Conservation (phyloP, 768 basidiomycete species). For the Boletus vinaceobasis region DNA sequence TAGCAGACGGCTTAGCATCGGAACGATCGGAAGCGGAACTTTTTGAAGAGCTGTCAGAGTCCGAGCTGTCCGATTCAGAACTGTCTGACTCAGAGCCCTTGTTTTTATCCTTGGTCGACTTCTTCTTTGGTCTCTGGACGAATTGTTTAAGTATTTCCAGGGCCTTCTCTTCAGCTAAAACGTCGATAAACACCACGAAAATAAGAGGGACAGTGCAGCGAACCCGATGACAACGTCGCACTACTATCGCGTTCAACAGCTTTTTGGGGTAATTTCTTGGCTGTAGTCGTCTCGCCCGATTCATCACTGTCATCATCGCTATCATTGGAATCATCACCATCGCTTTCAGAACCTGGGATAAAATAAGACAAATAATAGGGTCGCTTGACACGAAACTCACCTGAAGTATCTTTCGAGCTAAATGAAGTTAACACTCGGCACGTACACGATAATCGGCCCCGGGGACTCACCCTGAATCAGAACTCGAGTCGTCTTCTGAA, state of each 20-base stretch:
- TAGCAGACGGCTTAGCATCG: slow-evolving; percentile 15
- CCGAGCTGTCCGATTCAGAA: slow-evolving; percentile 17
- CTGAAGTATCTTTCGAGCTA: slow-evolving; percentile 21
- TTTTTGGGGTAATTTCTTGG: slow-evolving; percentile 6
- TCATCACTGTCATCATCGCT: slow-evolving; percentile 6
- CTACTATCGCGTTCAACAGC: slow-evolving; percentile 36
- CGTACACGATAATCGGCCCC: neutral
- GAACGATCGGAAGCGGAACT: slow-evolving; percentile 12
- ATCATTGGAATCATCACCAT: slow-evolving; percentile 10
- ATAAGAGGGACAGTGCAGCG: neutral
- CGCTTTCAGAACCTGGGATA: slow-evolving; percentile 15
- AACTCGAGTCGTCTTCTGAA: slow-evolving; percentile 23
- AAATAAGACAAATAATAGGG: neutral
- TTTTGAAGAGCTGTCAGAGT: slow-evolving; percentile 14
- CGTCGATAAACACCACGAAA: neutral
- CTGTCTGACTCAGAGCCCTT: slow-evolving; percentile 7
- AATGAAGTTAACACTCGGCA: slow-evolving; percentile 3
- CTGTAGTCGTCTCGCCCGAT: neutral
- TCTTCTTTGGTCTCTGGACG: slow-evolving; percentile 1
- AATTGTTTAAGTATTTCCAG: neutral
- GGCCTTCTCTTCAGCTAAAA: slow-evolving; percentile 13
- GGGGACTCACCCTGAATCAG: slow-evolving; percentile 24
- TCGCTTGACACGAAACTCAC: slow-evolving; percentile 12
- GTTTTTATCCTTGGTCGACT: neutral
- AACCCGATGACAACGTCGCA: slow-evolving; percentile 38